Evolutionary conservation across 2,329 filamentous ascomycete species (phyloP), one percentile per base, ranked within the genome.

Genomic region (Rutstroemia sp.): DNA sequence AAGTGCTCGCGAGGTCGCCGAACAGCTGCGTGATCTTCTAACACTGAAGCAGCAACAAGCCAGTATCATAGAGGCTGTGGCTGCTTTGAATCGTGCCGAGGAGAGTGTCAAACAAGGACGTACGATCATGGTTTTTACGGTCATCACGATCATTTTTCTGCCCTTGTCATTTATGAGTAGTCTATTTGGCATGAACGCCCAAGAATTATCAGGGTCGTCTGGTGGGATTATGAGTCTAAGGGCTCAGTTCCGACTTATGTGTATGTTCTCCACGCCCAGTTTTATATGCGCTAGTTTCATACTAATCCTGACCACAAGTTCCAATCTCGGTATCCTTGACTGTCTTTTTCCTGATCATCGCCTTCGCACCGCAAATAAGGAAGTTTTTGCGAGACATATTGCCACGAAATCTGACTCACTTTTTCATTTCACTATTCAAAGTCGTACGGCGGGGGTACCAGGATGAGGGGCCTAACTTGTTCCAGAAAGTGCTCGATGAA

Each of bases 1-100:
- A 2, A 45, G 21, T 25, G 30, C 47, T 12, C 39, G 47, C 8
- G 53, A 51, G 2, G 42, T 51, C 12, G 21, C 46, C 2, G 47
- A 51, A 1, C 42, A 62, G 55, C 37, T 65, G 10, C 53, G 59
- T 12, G 72, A 75, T 52, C 65, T 77, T 1, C 63, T 77, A 1
- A 68, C 65, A 0, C 62, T 78, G 18, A 77, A 77, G 54, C 74
- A 77, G 34, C 75, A 78, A 56, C 75, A 77, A 54, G 72, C 74
- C 0, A 70, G 72, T 39, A 71, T 77, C 0, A 66, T 77, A 2
- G 72, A 78, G 58, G 74, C 75, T 1, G 18, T 38, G 3, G 21
- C 14, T 4, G 46, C 55, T 16, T 34, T 57, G 5, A 23, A 39
- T 12, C 9, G 19, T 8, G 50, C 55, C 1, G 16, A 49, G 25